Percentiles rank a stretch among this genome's conserved stretches.
These are phyloP conservation scores for Spizellomyces punctatus DNA, from an alignment of 192 early-diverging fungal genomes.

Conservation along the genomic window DNA sequence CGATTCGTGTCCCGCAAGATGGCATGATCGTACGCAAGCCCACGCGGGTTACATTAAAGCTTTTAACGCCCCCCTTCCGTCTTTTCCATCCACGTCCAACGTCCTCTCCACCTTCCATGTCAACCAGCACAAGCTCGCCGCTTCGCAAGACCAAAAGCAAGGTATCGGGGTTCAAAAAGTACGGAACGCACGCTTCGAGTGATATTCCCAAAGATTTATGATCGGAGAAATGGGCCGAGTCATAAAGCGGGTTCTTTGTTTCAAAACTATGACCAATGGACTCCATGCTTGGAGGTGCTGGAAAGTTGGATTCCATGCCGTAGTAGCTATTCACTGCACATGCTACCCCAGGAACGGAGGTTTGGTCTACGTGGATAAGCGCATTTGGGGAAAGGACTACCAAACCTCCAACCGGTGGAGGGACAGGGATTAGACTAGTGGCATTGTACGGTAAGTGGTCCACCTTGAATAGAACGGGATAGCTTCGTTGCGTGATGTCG, in stretches of 20 bases:
- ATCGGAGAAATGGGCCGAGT: constrained; percentile 39
- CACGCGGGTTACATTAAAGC: constrained; percentile 52
- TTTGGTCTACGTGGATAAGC: constrained; percentile 83
- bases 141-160: constrained; percentile 70
- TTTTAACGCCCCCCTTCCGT: constrained; percentile 68
- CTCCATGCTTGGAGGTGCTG: constrained; percentile 36
- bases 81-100: constrained; percentile 70
- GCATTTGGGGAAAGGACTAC: constrained; percentile 79
- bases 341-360: constrained; percentile 69
- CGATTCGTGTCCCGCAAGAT: constrained; percentile 13
- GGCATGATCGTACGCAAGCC: constrained; percentile 33
- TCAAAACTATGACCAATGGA: constrained; percentile 20
- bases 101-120: constrained; percentile 61
- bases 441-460: constrained; percentile 84
- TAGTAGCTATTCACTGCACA: constrained; percentile 76
- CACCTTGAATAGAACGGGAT: constrained; percentile 81
- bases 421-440: constrained; percentile 68
- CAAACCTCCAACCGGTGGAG: constrained; percentile 84
- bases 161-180: constrained; percentile 71
- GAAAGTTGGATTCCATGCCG: constrained; percentile 45
- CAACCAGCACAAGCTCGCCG: constrained; percentile 74
- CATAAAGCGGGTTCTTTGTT: constrained; percentile 50
- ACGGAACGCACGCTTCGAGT: constrained; percentile 68
- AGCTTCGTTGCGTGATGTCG: constrained; percentile 69
- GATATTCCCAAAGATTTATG: constrained; percentile 65